Conservation (phyloP, 2,329 filamentous ascomycete genomes). For the Hypoxylon sp. region DNA sequence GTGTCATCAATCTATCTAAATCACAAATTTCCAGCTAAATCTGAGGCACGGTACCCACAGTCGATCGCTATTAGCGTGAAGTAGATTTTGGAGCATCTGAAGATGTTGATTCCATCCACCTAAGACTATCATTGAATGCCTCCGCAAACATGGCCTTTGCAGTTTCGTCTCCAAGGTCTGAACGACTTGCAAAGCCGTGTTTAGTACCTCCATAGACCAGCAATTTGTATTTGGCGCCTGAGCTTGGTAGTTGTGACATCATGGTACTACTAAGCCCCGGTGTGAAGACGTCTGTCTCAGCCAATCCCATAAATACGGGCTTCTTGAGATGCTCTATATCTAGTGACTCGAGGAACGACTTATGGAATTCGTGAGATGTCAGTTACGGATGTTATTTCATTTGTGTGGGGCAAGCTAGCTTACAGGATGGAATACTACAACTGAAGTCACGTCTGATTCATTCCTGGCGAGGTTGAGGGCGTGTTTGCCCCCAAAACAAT, state of each 20-base stretch:
- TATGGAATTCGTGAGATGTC: neutral
- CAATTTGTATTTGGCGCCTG: constrained; percentile 22
- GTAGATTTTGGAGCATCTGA: neutral
- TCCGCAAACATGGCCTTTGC: constrained; percentile 27
- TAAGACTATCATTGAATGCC: constrained; percentile 25
- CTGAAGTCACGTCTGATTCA: constrained; percentile 14
- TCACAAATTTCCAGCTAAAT: neutral
- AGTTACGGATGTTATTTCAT: neutral
- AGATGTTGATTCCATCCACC: constrained; percentile 18
- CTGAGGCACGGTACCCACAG: neutral
- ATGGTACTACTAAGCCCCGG: constrained; percentile 20
- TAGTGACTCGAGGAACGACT: constrained; percentile 29
- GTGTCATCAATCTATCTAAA: neutral
- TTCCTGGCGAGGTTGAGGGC: constrained; percentile 25
- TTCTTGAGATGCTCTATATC: constrained; percentile 13
- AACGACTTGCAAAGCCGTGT: constrained; percentile 28
- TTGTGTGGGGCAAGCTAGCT: neutral
- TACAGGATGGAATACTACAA: constrained; percentile 30
- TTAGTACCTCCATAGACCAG: constrained; percentile 28
- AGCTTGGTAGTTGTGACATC: constrained; percentile 13
- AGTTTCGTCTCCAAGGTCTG: constrained; percentile 25
- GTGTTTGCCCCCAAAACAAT: constrained; percentile 33
- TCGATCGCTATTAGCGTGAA: neutral
- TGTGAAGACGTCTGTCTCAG: constrained; percentile 31
- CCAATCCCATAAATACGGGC: constrained; percentile 26